These are phyloP conservation scores for Draba incana DNA, from an alignment of 345 rosid genomes.

Conservation along the genomic window DNA sequence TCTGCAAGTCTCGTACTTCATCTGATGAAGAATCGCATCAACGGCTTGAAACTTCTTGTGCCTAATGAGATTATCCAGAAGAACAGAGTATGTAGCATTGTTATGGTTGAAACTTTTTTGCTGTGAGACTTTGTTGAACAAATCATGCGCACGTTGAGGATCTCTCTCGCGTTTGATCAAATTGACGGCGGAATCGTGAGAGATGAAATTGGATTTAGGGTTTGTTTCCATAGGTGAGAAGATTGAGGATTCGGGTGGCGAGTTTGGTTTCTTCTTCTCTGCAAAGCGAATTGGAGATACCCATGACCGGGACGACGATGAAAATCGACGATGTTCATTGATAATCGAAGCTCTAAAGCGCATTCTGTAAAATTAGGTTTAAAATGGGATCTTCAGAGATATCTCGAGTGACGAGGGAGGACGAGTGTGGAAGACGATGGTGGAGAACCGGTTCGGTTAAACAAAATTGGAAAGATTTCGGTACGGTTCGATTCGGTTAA, in stretches of 20 bases:
- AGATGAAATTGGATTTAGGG: conserved; percentile 56
- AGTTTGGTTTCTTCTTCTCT: conserved; percentile 40
- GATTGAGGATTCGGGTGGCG: conserved; percentile 45
- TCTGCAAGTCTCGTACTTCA: conserved; percentile 83
- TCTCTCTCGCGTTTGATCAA: conserved; percentile 76
- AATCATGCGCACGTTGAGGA: conserved; percentile 67
- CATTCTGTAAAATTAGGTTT: conserved; percentile 33
- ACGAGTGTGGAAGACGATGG: background rate
- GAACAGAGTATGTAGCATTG: conserved; percentile 71
- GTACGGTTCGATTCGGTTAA: background rate
- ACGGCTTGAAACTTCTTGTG: conserved; percentile 76
- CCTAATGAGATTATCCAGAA: conserved; percentile 67
- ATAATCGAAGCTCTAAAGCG: conserved; percentile 30
- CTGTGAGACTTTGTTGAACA: conserved; percentile 65
- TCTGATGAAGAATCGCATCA: conserved; percentile 72
- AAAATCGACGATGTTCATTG: conserved; percentile 30
- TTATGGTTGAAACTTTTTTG: conserved; percentile 87
- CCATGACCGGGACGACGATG: conserved; percentile 60
- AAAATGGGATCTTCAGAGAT: background rate
- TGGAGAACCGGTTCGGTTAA: conserved; percentile 11
- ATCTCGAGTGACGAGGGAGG: background rate
- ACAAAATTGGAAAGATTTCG: background rate
- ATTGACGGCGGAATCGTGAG: conserved; percentile 63
- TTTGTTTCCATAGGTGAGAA: conserved; percentile 26
- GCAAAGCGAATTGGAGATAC: conserved; percentile 55